phyloP scores from a whole-genome alignment of 2,329 filamentous ascomycete genomes.

The Botrytis pseudocinerea region DNA sequence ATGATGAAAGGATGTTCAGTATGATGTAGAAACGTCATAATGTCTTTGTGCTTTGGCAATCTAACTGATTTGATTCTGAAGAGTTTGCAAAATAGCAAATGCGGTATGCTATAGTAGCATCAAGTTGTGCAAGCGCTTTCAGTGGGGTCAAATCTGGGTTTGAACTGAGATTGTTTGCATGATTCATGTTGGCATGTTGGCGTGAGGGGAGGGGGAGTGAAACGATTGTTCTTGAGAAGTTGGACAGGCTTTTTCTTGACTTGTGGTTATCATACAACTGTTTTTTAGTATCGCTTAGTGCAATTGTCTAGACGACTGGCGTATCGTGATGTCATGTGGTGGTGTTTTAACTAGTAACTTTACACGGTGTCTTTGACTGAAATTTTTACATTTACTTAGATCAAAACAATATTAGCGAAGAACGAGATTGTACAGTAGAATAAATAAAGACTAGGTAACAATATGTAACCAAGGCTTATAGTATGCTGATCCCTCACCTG shows the following conservation, averaged over 20 bases:
- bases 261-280: too few species aligned
- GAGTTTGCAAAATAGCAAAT: background rate
- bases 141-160: background rate
- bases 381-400: background rate
- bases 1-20: too few species aligned
- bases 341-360: background rate
- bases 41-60: background rate
- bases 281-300: too few species aligned
- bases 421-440: background rate
- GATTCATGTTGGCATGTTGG: too few species aligned
- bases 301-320: too few species aligned
- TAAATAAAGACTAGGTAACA: background rate
- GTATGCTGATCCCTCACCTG: background rate
- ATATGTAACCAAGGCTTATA: background rate
- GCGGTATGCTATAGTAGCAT: background rate
- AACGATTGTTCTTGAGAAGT: too few species aligned
- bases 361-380: background rate
- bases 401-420: background rate
- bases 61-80: background rate
- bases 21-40: background rate
- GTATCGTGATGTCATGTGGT: fast-evolving
- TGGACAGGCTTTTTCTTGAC: too few species aligned
- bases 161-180: too few species aligned
- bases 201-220: too few species aligned
- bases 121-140: background rate